Base-by-base conservation (phyloP, 2,329 filamentous ascomycete species). In the Ophiostoma fasciatum region DNA sequence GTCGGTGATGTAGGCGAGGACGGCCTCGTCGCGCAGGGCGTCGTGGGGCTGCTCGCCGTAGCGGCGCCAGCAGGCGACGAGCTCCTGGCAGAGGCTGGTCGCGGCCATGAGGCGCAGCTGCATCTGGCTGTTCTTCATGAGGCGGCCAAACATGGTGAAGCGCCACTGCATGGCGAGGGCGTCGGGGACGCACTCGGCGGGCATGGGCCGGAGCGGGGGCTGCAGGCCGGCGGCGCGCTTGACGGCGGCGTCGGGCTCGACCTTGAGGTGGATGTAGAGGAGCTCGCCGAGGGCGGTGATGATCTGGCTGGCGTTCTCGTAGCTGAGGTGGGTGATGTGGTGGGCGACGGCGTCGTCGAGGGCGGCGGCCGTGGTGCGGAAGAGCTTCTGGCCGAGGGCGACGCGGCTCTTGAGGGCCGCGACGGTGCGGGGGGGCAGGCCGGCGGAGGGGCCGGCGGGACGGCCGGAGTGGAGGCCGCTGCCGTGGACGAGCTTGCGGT, bases 91-190 rank as follows among this genome's bases (percentile, higher is more conserved):
- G 70, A 94, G 78, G 15, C 62, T 63, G n/a, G 74, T 70, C 33
- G 88, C 76, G 15, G 83, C 84, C 51, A 74, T 68, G 11, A 92
- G 81, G 26, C 88, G 78, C 26, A 94, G 64, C 50, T 93, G 83
- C 84, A 96, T 94, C 49, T 88, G 82, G 25, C 82, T 78, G 39
- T 82, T 88, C 49, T 71, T 74, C 35, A 94, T 77, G 45, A 88
- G 74, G 45, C 73, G 78, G 47, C 73, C 74, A 35, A 82, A 61
- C 2, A 78, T 61, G 29, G 64, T 62, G 46, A 94, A 75, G 34
- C 74, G 77, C 78, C 82, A 92, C 37, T 74, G 66, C 35, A 65
- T 62, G 1, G 64, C 57, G 13, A 80, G 61, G 0, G 75, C 60
- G 8, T 70, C 66, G 1, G 60, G 49, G 1, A 60, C 59, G 38